Base-by-base conservation (phyloP, 1,139 yeast genomes). In the Suhomyces guaymorum region DNA sequence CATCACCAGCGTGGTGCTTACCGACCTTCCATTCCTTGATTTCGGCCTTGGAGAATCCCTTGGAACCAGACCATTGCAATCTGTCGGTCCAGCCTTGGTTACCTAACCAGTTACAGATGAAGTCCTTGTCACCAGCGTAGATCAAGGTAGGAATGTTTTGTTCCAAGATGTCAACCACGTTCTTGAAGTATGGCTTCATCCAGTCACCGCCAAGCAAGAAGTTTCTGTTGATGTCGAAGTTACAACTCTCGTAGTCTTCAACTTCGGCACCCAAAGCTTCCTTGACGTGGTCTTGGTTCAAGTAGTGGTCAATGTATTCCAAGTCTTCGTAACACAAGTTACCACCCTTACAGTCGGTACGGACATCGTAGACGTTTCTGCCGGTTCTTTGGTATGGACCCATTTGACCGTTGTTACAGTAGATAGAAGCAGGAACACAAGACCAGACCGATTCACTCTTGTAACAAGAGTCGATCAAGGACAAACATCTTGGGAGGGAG, bases 181-280 rank as follows among this genome's bases (percentile, higher is more conserved):
- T 82, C 78, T 79, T 78, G 61, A 78, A 63, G 67, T 81, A 86
- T 32, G 95, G 92, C 60, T 82, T 82, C 94, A 84, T 84, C 94
- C 95, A 85, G 62, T 87, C 95, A 54, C 95, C 92, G 20, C 88
- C 87, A 57, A 86, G 80, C 53, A 83, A 58, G 61, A 90, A 90
- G 73, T 82, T 83, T 59, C 86, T 77, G 74, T 82, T 82, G 48
- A 87, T 76, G 51, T 84, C 92, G 57, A 82, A 78, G 70, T 87
- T 88, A 73, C 98, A 92, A 25, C 89, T 78, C 59, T 82, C 82
- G 63, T 82, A 92, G 32, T 68, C 61, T 36, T 84, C 92, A 41
- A 88, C 95, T 63, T 90, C 97, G 27, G 94, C 96, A 42, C 98
- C 98, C 40, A 92, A 72, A 26, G 90, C 92, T 46, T 75, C 79